Base-by-base conservation (phyloP, 257 asterid genomes). In the Forsythia suspensa region DNA sequence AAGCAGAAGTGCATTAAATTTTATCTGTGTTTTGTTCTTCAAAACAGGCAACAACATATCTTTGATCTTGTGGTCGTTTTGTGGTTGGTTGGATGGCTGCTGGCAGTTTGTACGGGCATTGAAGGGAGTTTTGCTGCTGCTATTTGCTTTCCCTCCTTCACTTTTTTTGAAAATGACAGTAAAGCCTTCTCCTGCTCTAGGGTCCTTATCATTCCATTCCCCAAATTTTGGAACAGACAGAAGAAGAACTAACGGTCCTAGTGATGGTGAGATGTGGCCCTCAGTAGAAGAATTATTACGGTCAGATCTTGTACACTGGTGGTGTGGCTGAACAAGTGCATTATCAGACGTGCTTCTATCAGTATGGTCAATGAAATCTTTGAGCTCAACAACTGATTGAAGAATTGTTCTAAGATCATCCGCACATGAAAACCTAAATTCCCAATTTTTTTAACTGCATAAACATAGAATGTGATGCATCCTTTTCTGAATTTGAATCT, bases 161-260 rank as follows among this genome's bases (percentile, higher is more conserved):
- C 91, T n/a, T 72, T 86, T 93, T 88, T 87, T 83, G 87, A 93
- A 93, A 43, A 92, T 90, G 7, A 89, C 91, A 0, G 97, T 92
- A 75, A 89, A 92, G 16, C 98, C 95, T 69, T 92, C 96, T 10
- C 87, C 92, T 8, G 92, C 86, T 79, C 73, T 82, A 2, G 97
- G 97, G n/a, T 93, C 91, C 6, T 55, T 84, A 70, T 87, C 94
- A 77, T 90, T 91, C 97, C 98, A 92, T 36, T 85, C 90, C 39
- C 98, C 97, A 70, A 93, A 92, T 84, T 90, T 92, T 12, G 96
- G 98, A 20, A 93, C 87, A 0, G 97, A 88, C 4, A 81, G 92
- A 43, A 43, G 8, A 43, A 43, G 9, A 1, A 43, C 15, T 79
- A 73, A 6, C n/a, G 72, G 83, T 39, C 81, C 85, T 39, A 84